Base-by-base conservation (phyloP, 2,329 filamentous ascomycete species). In the Xylariaceae sp. region DNA sequence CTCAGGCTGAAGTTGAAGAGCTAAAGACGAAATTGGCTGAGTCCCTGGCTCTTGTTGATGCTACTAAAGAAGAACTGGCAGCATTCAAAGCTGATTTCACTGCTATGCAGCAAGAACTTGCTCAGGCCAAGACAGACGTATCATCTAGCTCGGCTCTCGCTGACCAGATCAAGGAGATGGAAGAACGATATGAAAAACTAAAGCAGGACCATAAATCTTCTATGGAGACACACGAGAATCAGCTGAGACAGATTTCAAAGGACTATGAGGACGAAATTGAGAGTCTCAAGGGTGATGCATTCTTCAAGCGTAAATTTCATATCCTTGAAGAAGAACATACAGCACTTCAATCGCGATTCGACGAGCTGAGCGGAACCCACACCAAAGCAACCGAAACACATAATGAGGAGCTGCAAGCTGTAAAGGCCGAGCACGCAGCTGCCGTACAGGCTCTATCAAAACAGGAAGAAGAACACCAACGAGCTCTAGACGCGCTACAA, bases 231-330 rank as follows among this genome's bases (percentile, higher is more conserved):
- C 81, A 87, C 64, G 77, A 82, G 55, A 77, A 80, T 60, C 81
- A 83, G 64, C 75, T 87, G 60, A 76, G 81, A 67, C 78, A 77
- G 55, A 69, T 87, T 49, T 83, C 82, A 1, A 74, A 81, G 58
- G 83, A 86, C 60, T 85, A 85, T 59, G 81, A 86, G 66, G 76
- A 79, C n/a, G 83, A 87, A 67, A 86, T 87, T 48, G 83, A 86
- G 64, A 80, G 80, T 52, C 77, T 86, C 13, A 79, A 80, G 51
- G 83, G 82, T 18, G 83, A 87, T 57, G 83, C 84, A 11, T 81
- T 81, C 66, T 84, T 85, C 71, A 85, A 84, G 72, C 80, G 81
- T 59, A 83, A 85, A 69, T 86, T 82, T 56, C 78, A 84, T 53
- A 81, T 83, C 30, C 76, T 87, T 5, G 82, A 86, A 65, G 69